Conservation (phyloP, 2,329 filamentous ascomycete species). For the Beauveria rudraprayagi region DNA sequence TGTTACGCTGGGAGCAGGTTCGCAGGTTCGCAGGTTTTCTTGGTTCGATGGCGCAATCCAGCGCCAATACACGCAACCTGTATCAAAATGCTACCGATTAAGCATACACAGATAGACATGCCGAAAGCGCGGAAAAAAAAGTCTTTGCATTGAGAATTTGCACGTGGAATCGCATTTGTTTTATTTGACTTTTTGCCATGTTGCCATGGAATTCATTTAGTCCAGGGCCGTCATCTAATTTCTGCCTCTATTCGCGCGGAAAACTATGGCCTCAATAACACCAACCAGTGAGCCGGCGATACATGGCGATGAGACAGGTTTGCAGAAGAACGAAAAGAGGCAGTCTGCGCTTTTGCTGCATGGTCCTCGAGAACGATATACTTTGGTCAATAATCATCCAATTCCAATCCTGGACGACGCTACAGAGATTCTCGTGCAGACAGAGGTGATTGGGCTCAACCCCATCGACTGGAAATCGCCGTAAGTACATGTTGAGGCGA, state of each 20-base stretch:
- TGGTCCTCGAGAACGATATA: constrained; percentile 1
- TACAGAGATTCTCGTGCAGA: constrained; percentile 53
- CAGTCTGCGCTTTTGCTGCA: background rate
- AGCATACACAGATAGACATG: background rate
- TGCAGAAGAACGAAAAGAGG: background rate
- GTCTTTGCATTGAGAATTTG: background rate
- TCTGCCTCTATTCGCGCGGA: too few species aligned
- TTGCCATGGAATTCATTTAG: too few species aligned
- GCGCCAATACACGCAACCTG: constrained; percentile 1
- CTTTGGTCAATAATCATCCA: constrained; percentile 24
- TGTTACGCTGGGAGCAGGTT: background rate
- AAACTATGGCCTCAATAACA: background rate
- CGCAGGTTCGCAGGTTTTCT: background rate
- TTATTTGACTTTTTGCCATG: too few species aligned
- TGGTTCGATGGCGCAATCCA: constrained; percentile 6
- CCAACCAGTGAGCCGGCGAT: background rate
- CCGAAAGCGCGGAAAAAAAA: background rate
- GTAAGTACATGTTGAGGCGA: constrained; percentile 33
- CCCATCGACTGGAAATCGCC: constrained; percentile 71
- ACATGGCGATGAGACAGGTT: background rate
- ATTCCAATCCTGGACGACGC: constrained; percentile 31
- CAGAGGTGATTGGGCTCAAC: constrained; percentile 60
- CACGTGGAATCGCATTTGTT: background rate
- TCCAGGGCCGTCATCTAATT: too few species aligned
- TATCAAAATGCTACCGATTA: background rate